Evolutionary conservation across 345 rosid species (phyloP).

Genomic region (Eucalyptus sideroxylon): DNA sequence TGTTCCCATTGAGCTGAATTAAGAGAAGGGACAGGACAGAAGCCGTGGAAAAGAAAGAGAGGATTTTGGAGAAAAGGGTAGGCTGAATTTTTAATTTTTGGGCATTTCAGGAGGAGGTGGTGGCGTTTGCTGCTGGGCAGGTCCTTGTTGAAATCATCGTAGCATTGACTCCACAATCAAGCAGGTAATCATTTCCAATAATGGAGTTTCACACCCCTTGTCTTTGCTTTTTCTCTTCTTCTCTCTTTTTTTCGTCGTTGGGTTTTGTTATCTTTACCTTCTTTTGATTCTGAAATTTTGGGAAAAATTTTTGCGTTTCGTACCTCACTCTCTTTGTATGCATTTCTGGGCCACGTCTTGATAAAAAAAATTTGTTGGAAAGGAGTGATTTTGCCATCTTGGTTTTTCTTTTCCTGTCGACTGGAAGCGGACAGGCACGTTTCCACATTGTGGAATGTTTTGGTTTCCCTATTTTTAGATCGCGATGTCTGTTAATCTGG

Average conservation of each 20-base stretch:
- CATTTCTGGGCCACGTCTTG: neutral
- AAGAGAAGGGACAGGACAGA: neutral
- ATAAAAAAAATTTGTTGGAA: neutral
- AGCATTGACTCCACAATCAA: constrained; percentile 40
- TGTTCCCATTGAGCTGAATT: neutral
- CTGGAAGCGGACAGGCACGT: neutral
- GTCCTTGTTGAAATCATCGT: constrained; percentile 23
- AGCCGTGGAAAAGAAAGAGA: constrained; percentile 1
- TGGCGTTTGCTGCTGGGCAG: constrained; percentile 8
- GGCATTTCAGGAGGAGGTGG: neutral
- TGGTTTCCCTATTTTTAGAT: neutral
- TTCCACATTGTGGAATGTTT: neutral
- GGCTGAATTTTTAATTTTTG: neutral
- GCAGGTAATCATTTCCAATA: constrained; percentile 25
- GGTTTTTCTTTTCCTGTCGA: neutral
- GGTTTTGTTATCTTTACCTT: neutral
- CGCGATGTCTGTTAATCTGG: neutral
- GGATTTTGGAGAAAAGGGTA: neutral
- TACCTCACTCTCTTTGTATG: neutral
- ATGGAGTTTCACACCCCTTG: neutral
- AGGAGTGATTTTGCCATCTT: neutral
- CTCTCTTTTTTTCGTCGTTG: neutral
- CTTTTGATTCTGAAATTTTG: neutral
- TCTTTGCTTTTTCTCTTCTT: neutral
- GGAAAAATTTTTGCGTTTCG: neutral